A percentile compares a stretch with the other conserved stretches of the same genome.
These are phyloP conservation scores for Xerocomus spinulosus DNA, from an alignment of 768 basidiomycete genomes.

Conservation along the genomic window DNA sequence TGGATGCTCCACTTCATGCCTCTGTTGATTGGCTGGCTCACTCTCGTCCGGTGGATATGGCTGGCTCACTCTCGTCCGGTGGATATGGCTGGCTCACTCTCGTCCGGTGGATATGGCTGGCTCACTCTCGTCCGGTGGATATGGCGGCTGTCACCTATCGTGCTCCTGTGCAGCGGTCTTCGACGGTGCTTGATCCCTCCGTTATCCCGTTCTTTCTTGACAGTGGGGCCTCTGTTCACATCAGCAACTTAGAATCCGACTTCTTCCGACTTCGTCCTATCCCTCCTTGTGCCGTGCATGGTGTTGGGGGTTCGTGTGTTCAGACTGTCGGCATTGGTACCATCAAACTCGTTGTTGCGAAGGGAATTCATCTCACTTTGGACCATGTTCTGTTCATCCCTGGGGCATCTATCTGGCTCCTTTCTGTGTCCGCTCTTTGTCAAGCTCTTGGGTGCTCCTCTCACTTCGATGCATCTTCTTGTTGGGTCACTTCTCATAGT, in stretches of 20 bases:
- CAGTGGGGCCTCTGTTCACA: slow-evolving; percentile 9
- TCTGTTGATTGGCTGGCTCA: neutral
- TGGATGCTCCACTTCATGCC: neutral
- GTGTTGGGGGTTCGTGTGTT: slow-evolving; percentile 16
- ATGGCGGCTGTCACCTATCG: too few species aligned
- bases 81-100: too few species aligned
- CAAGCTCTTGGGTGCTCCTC: neutral
- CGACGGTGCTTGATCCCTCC: neutral
- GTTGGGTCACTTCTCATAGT: slow-evolving; percentile 1
- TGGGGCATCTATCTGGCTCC: slow-evolving; percentile 17
- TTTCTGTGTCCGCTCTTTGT: slow-evolving; percentile 22
- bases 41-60: neutral
- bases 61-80: too few species aligned
- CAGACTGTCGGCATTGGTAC: slow-evolving; percentile 13
- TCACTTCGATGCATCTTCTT: slow-evolving; percentile 17
- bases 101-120: too few species aligned
- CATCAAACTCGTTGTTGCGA: slow-evolving; percentile 2
- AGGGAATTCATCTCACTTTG: slow-evolving; percentile 10
- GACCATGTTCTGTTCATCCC: slow-evolving; percentile 21
- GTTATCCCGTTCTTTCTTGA: slow-evolving; percentile 4
- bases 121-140: too few species aligned
- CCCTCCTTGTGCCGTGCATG: slow-evolving; percentile 3
- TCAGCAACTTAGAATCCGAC: slow-evolving; percentile 12
- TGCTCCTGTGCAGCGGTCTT: neutral
- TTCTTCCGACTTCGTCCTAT: slow-evolving; percentile 13